Evolutionary conservation across 371 early-diverging fungal species (phyloP).

Genomic region (Mortierella sp.): DNA sequence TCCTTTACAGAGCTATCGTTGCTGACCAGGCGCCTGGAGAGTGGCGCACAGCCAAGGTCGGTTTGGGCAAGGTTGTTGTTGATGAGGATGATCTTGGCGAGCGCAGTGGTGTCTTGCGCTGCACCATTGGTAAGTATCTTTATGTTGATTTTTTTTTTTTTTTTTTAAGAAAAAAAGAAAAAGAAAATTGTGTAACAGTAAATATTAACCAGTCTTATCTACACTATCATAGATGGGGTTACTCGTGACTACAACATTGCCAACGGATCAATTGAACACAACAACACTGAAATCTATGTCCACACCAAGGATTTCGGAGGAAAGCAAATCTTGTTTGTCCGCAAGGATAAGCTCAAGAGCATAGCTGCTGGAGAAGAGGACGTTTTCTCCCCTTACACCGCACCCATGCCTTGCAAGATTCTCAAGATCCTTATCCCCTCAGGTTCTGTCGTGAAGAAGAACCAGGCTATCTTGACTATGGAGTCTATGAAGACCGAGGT

Average conservation of each 20-base stretch:
- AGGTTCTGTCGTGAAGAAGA: constrained; percentile 70
- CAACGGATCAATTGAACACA: constrained; percentile 63
- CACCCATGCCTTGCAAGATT: constrained; percentile 83
- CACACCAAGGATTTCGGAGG: constrained; percentile 67
- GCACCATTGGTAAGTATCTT: constrained; percentile 60
- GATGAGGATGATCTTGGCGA: constrained; percentile 55
- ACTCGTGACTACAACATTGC: constrained; percentile 71
- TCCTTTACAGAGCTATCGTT: constrained; percentile 45
- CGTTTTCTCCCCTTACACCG: constrained; percentile 74
- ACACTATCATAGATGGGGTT: constrained; percentile 57
- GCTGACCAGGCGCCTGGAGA: constrained; percentile 36
- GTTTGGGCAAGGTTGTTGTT: constrained; percentile 41
- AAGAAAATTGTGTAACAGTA: neutral
- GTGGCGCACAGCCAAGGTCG: constrained; percentile 51
- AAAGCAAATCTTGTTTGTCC: constrained; percentile 63
- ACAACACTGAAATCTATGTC: constrained; percentile 62
- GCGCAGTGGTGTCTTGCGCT: constrained; percentile 59
- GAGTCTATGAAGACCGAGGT: constrained; percentile 87
- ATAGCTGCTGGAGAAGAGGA: constrained; percentile 58
- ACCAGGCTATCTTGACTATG: constrained; percentile 74
- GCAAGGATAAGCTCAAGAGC: constrained; percentile 65
- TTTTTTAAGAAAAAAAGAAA: neutral
- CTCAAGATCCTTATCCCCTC: constrained; percentile 68
- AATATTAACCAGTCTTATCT: no score
- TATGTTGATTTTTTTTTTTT: neutral